phyloP scores from a whole-genome alignment of 1,139 yeast species.

The Chernovozyma sophiae-reginae region DNA sequence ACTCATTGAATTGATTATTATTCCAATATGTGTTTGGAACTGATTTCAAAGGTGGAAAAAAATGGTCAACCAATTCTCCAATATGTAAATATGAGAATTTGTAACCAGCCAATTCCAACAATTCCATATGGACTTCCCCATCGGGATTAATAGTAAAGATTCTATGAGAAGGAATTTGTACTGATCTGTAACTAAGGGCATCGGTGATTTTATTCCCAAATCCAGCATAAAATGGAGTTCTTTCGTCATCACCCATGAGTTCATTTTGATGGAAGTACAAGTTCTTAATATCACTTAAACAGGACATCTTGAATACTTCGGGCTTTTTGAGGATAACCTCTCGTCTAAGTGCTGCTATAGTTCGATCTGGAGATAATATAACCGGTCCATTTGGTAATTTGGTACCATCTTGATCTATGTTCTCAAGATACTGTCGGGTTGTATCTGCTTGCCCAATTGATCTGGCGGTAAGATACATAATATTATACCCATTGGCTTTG shows the following conservation, averaged over 20 bases:
- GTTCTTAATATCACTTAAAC: slow-evolving; percentile 79
- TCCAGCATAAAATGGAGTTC: slow-evolving; percentile 93
- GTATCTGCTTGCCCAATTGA: slow-evolving; percentile 95
- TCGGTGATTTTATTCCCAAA: slow-evolving; percentile 97
- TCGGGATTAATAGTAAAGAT: slow-evolving; percentile 95
- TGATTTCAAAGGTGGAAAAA: slow-evolving; percentile 80
- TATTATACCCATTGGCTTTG: slow-evolving; percentile 80
- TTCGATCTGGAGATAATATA: slow-evolving; percentile 90
- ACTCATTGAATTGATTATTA: slow-evolving; percentile 33
- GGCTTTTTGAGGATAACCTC: slow-evolving; percentile 95
- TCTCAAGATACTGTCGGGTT: slow-evolving; percentile 77
- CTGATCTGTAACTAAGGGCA: slow-evolving; percentile 91
- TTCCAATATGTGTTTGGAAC: slow-evolving; percentile 38
- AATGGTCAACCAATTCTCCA: slow-evolving; percentile 93
- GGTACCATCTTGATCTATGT: slow-evolving; percentile 72
- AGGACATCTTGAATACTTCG: slow-evolving; percentile 97
- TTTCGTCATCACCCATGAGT: slow-evolving; percentile 18
- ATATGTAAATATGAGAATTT: slow-evolving; percentile 84
- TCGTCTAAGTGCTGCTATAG: slow-evolving; percentile 89
- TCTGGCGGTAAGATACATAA: slow-evolving; percentile 89
- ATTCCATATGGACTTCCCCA: slow-evolving; percentile 97
- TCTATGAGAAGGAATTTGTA: slow-evolving; percentile 89
- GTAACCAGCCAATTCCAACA: slow-evolving; percentile 90
- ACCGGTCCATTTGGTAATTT: slow-evolving; percentile 90
- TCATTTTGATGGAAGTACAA: slow-evolving; percentile 39